Conservation (phyloP, 2,329 filamentous ascomycete genomes). For the Exophiala viscosa region DNA sequence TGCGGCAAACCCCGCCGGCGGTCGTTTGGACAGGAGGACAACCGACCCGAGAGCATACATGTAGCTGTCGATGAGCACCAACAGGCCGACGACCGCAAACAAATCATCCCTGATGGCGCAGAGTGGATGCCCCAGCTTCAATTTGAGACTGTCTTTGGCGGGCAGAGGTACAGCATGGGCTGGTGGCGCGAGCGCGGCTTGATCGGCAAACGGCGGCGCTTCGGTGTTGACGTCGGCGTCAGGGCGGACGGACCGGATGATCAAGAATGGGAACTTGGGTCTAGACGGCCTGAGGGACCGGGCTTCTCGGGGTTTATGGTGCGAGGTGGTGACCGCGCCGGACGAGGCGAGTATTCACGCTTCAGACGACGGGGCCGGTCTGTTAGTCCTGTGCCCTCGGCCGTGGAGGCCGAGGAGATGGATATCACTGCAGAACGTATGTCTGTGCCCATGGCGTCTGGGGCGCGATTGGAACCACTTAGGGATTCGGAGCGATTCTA, state of each 20-base stretch:
- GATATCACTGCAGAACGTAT: not conserved
- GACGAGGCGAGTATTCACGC: conserved; percentile 18
- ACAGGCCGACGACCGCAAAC: conserved; percentile 12
- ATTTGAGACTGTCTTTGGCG: conserved; percentile 22
- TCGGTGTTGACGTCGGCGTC: conserved; percentile 25
- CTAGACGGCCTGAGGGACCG: conserved; percentile 8
- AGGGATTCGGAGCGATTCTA: not conserved
- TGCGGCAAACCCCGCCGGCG: conserved; percentile 27
- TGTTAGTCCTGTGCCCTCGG: not conserved
- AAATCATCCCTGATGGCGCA: conserved; percentile 24
- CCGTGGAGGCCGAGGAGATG: not conserved
- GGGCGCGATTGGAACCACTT: no score
- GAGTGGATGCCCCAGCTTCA: conserved; percentile 23
- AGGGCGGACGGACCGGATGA: conserved; percentile 23
- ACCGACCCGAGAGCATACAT: conserved; percentile 20
- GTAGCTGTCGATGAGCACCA: conserved; percentile 18
- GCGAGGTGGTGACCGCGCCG: conserved; percentile 17
- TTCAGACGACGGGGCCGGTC: conserved; percentile 3
- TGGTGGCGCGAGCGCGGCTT: conserved; percentile 26
- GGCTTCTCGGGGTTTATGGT: conserved; percentile 21
- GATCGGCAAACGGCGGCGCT: conserved; percentile 20
- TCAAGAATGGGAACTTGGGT: conserved; percentile 24
- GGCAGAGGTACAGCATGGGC: conserved; percentile 24
- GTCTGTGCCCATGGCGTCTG: not conserved
- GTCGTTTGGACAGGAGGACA: conserved; percentile 14